These are phyloP conservation scores for Trichosporon faecale DNA, from an alignment of 1,284 basidiomycete species.

Conservation along the genomic window DNA sequence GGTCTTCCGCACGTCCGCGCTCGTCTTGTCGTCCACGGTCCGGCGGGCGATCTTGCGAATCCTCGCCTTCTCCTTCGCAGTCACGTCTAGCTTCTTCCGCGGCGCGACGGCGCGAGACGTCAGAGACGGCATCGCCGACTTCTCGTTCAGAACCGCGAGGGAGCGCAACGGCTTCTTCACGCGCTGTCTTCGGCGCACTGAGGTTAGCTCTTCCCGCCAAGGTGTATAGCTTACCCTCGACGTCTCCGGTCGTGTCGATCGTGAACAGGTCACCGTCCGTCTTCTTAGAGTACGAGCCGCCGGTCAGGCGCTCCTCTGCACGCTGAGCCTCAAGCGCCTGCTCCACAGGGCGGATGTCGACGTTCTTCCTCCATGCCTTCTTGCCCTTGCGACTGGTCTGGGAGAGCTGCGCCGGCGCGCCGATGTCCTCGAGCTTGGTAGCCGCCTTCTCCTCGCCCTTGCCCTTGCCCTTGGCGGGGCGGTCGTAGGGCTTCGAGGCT, in stretches of 20 bases:
- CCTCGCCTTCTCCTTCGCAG: conserved; percentile 67
- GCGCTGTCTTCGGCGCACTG: conserved; percentile 27
- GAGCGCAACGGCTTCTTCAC: conserved; percentile 63
- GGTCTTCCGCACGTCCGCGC: conserved; percentile 16
- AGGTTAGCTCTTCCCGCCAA: neutral
- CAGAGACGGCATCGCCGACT: conserved; percentile 80
- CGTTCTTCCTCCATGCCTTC: conserved; percentile 87
- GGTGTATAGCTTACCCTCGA: conserved; percentile 61
- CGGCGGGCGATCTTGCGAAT: conserved; percentile 70
- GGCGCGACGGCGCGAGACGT: conserved; percentile 55
- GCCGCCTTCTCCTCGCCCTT: conserved; percentile 22
- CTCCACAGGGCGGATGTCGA: conserved; percentile 74
- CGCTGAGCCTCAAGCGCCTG: conserved; percentile 67
- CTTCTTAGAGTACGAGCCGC: conserved; percentile 55
- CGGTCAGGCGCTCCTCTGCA: conserved; percentile 71
- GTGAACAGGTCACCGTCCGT: conserved; percentile 67
- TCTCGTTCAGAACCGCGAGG: conserved; percentile 74
- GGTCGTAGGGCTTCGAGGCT: conserved; percentile 26
- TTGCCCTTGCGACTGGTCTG: conserved; percentile 84
- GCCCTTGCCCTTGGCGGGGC: conserved; percentile 16
- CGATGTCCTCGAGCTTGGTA: conserved; percentile 31
- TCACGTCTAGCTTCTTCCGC: conserved; percentile 50
- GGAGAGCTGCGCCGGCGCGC: conserved; percentile 65
- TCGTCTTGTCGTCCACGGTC: conserved; percentile 57
- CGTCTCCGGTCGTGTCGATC: conserved; percentile 74